Evolutionary conservation across 2,329 filamentous ascomycete genomes (phyloP).

Genomic region (Cordyceps cicadae): DNA sequence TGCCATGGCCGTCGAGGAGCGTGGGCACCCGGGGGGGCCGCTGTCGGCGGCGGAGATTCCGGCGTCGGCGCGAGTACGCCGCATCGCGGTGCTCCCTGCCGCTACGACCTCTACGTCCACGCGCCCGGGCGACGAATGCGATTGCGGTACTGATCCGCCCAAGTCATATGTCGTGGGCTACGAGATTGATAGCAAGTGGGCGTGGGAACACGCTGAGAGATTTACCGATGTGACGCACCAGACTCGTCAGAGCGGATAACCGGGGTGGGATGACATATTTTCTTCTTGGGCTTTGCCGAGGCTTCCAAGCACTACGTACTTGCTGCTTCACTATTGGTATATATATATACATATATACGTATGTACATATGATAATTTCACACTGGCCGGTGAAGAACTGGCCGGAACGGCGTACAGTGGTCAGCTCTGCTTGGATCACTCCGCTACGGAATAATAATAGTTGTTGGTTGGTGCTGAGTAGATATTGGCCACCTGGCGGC

Average conservation of each 20-base stretch:
- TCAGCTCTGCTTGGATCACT: neutral
- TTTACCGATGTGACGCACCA: neutral
- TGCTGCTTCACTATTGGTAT: too few species aligned
- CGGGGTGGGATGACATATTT: too few species aligned
- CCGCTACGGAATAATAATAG: neutral
- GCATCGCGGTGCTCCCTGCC: neutral
- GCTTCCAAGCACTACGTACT: too few species aligned
- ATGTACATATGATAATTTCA: too few species aligned
- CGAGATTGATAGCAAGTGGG: neutral
- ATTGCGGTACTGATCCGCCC: neutral
- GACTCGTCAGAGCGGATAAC: neutral
- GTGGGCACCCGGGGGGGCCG: neutral
- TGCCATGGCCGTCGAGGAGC: conserved; percentile 5
- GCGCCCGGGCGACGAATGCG: neutral
- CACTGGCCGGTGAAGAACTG: too few species aligned
- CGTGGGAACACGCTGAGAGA: neutral
- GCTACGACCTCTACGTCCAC: neutral
- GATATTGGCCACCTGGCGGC: neutral
- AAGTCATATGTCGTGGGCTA: conserved; percentile 8
- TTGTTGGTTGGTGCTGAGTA: neutral
- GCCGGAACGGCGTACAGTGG: neutral
- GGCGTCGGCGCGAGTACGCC: neutral
- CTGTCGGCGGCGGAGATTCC: conserved; percentile 7
- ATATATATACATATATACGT: too few species aligned
- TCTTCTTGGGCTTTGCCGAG: too few species aligned